phyloP scores from a whole-genome alignment of 192 early-diverging fungal species.

The Backusella mclennaniae region DNA sequence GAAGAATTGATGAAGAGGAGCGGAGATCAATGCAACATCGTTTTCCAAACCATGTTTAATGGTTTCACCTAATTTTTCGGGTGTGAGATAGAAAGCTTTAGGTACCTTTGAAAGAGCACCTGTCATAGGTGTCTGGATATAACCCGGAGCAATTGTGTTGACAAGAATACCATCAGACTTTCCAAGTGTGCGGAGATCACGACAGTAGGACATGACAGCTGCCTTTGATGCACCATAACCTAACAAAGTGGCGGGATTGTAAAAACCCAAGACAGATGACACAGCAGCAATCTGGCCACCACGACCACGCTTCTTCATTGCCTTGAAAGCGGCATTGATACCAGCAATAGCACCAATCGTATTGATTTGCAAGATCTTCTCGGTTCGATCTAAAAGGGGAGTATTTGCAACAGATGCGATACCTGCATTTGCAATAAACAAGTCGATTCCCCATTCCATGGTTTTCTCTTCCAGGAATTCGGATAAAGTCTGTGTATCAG shows the following conservation, averaged over 20 bases:
- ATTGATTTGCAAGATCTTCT: background rate
- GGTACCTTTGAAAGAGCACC: background rate
- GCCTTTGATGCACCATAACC: slow-evolving; percentile 18
- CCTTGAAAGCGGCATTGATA: slow-evolving; percentile 23
- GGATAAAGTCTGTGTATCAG: slow-evolving; percentile 3
- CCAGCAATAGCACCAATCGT: slow-evolving; percentile 17
- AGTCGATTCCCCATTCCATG: slow-evolving; percentile 19
- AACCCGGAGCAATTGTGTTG: slow-evolving; percentile 20
- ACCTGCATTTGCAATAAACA: slow-evolving; percentile 33
- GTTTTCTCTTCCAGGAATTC: slow-evolving; percentile 21
- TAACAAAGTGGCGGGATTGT: slow-evolving; percentile 6
- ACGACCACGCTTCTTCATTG: slow-evolving; percentile 9
- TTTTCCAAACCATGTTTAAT: background rate
- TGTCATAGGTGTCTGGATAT: slow-evolving; percentile 23
- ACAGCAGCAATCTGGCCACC: slow-evolving; percentile 29
- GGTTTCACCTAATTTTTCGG: background rate
- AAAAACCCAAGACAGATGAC: slow-evolving; percentile 18
- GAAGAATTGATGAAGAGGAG: slow-evolving; percentile 9
- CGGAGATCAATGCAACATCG: slow-evolving; percentile 7
- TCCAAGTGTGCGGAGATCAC: slow-evolving; percentile 29
- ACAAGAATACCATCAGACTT: slow-evolving; percentile 12
- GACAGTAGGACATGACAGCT: slow-evolving; percentile 21
- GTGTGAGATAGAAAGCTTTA: background rate
- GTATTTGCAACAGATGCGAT: background rate
- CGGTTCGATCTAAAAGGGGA: background rate